Evolutionary conservation across 2,329 filamentous ascomycete genomes (phyloP), one percentile per base, ranked within the genome.

Genomic region (Trichoderma sp.): DNA sequence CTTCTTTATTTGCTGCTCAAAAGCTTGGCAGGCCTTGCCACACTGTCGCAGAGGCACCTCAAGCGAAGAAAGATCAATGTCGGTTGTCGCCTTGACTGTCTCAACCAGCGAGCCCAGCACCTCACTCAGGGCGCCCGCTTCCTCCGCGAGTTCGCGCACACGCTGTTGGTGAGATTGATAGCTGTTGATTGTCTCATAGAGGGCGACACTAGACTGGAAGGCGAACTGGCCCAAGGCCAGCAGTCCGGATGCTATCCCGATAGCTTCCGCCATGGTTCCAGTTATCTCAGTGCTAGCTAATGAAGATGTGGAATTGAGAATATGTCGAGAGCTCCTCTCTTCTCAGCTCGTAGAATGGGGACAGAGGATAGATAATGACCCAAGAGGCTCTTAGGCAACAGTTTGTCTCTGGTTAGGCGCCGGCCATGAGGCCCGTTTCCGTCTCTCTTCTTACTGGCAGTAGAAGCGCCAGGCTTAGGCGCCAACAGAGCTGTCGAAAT

Each of bases 21-120:
- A 87, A 24, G 86, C 84, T 76, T 83, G 80, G 76, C 84, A 88
- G 33, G 85, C 83, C 76, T 84, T 83, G 56, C 83, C 83, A 76
- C 85, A 88, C 78, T 83, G 83, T 69, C 79, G 79, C 69, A 88
- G 77, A 71, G 86, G 85, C 73, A 85, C 12, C 27, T 71, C 74
- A 29, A 80, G 75, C 45, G 45, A 50, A 21, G 45, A 50, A 50
- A 50, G 45, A 3, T 21, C 45, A 50, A 21, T 50, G 45, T 50
- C 45, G 18, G 45, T 50, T 11, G 45, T 50, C 45, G 45, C 45
- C 45, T 50, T 50, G 18, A 50, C 45, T 50, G 45, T 50, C 8
- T 50, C 45, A 1, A 50, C 45, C 18, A 50, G 45, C 18, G 45
- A 50, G n/a, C 8, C 18, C 45, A 50, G 18, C 45, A 50, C 45